These are phyloP conservation scores for Sarocladiaceae sp. DNA, from an alignment of 2,329 filamentous ascomycete genomes.

Conservation along the genomic window DNA sequence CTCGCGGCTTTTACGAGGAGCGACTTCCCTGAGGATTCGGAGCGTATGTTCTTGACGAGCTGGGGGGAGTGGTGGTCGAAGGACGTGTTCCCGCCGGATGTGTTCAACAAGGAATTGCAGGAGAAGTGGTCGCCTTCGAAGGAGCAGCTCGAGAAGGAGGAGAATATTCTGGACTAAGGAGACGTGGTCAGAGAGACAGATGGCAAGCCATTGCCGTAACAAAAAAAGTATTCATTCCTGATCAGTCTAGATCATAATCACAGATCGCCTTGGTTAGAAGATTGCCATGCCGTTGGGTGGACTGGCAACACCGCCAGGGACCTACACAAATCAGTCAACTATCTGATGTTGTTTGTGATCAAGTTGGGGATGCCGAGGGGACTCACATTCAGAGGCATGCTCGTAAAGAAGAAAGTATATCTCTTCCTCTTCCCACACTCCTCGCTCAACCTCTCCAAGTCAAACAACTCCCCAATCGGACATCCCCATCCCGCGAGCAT, in stretches of 20 bases:
- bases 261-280: conserved; percentile 23
- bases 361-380: too few relatives aligned
- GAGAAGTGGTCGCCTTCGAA: conserved; percentile 44
- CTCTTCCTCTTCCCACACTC: conserved; percentile 23
- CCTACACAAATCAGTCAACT: conserved; percentile 14
- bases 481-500: conserved; percentile 44
- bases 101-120: conserved; percentile 42
- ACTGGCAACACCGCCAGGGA: conserved; percentile 30
- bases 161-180: conserved; percentile 15
- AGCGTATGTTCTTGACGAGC: conserved; percentile 48
- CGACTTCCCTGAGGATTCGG: conserved; percentile 43
- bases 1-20: conserved; percentile 36
- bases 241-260: neutral
- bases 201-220: too few relatives aligned
- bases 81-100: conserved; percentile 30
- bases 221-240: too few relatives aligned
- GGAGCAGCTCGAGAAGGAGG: conserved; percentile 41
- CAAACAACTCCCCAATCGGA: conserved; percentile 43
- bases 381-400: conserved; percentile 27
- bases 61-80: conserved; percentile 52
- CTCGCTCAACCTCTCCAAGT: conserved; percentile 31
- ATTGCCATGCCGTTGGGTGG: conserved; percentile 32
- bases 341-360: neutral
- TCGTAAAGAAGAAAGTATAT: conserved; percentile 35
- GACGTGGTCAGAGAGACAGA: neutral